Percentiles rank a stretch among this genome's conserved stretches.
These are phyloP conservation scores for Flaveria trinervia DNA, from an alignment of 129 eudicot genomes.

Conservation along the genomic window DNA sequence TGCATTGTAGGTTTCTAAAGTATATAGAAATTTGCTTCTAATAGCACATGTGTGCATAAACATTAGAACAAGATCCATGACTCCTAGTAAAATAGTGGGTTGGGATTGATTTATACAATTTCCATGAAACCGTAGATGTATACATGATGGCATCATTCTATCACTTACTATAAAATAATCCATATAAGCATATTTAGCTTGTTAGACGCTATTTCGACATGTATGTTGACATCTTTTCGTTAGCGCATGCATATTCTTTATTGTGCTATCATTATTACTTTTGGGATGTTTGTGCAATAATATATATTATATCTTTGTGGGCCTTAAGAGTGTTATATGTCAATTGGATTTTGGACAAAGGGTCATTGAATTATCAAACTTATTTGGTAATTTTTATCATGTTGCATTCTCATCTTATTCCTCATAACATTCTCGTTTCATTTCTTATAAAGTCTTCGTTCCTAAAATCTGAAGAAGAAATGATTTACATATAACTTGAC, in stretches of 20 bases:
- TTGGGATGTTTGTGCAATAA: not conserved
- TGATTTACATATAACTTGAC: too few species aligned
- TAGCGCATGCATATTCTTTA: constrained; percentile 1
- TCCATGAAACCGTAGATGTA: constrained; percentile 14
- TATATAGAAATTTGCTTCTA: not conserved
- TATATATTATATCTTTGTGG: not conserved
- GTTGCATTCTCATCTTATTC: too few species aligned
- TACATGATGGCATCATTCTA: constrained; percentile 44
- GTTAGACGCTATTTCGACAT: constrained; percentile 25
- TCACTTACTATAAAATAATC: not conserved
- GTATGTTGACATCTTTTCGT: constrained; percentile 40
- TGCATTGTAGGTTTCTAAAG: not conserved
- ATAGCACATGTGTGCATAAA: not conserved
- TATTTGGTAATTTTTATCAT: too few species aligned
- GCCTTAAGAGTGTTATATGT: not conserved
- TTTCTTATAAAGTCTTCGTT: too few species aligned
- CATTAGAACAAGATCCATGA: constrained; percentile 1
- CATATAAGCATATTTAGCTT: constrained; percentile 14
- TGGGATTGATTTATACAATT: constrained; percentile 23
- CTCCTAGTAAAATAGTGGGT: not conserved
- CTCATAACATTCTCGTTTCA: too few species aligned
- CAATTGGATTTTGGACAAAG: not conserved
- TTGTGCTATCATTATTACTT: not conserved
- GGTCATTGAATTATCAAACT: not conserved
- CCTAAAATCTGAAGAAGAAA: too few species aligned